These are phyloP conservation scores for Cytospora paraplurivora DNA, from an alignment of 2,329 filamentous ascomycete species.

Conservation along the genomic window DNA sequence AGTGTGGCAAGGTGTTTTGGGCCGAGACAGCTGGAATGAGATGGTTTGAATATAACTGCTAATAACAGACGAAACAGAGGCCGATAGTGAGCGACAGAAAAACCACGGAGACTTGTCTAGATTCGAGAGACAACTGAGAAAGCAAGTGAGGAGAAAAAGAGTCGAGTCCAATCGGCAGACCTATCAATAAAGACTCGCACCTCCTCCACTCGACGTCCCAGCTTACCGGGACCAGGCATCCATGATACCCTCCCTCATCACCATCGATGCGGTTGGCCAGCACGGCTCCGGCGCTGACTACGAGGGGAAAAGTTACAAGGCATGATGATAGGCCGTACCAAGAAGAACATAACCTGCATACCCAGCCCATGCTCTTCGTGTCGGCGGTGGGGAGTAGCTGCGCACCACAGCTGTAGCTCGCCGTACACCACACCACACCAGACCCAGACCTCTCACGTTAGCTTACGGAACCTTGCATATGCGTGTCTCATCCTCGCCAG, in stretches of 20 bases:
- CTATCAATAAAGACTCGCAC: not conserved
- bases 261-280: not conserved
- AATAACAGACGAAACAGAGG: not conserved
- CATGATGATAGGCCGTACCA: conserved; percentile 11
- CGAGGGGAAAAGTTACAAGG: conserved; percentile 5
- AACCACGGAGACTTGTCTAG: not conserved
- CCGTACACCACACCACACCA: conserved; percentile 3
- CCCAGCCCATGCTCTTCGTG: conserved; percentile 17
- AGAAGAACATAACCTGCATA: not conserved
- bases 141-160: not conserved
- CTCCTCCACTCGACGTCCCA: conserved; percentile 9
- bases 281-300: conserved; percentile 19
- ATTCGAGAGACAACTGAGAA: not conserved
- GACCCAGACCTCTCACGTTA: conserved; percentile 11
- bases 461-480: conserved; percentile 16
- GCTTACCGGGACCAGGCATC: conserved; percentile 20
- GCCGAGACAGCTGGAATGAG: not conserved
- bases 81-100: conserved; percentile 2
- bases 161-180: conserved; percentile 10
- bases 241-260: not conserved
- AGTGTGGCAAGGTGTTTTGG: not conserved
- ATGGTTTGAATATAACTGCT: not conserved
- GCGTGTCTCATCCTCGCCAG: conserved; percentile 6
- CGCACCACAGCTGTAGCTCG: conserved; percentile 19
- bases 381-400: conserved; percentile 14